A percentile compares a stretch with the other conserved stretches of the same genome.
These are phyloP conservation scores for Solanum chaucha DNA, from an alignment of 257 asterid genomes.

Conservation along the genomic window DNA sequence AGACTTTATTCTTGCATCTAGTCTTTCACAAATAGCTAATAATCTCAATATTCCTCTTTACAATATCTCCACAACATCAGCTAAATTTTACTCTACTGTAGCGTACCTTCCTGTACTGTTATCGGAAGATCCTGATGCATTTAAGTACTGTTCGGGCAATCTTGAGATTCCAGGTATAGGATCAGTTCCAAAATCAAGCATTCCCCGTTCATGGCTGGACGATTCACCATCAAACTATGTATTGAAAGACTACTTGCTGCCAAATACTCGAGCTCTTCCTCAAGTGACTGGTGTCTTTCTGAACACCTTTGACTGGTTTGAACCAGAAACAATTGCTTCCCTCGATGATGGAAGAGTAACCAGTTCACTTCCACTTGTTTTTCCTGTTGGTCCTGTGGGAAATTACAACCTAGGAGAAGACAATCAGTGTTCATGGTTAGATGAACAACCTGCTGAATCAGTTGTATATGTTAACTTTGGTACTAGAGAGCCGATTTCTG, in stretches of 20 bases:
- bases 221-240: constrained; percentile 17
- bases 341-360: constrained; percentile 5
- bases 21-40: constrained; percentile 9
- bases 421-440: constrained; percentile 18
- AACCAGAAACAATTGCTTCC: constrained; percentile 27
- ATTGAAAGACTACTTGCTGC: constrained; percentile 12
- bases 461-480: constrained; percentile 27
- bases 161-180: constrained; percentile 18
- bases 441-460: constrained; percentile 17
- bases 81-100: constrained; percentile 14
- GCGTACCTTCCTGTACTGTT: constrained; percentile 14
- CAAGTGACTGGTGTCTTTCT: constrained; percentile 24
- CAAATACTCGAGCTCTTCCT: constrained; percentile 25
- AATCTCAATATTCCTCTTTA: constrained; percentile 15
- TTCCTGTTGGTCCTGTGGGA: constrained; percentile 31
- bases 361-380: constrained; percentile 15
- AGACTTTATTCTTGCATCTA: constrained; percentile 16
- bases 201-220: constrained; percentile 24
- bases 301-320: constrained; percentile 27
- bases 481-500: constrained; percentile 17
- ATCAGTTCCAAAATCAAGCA: constrained; percentile 6
- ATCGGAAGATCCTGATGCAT: constrained; percentile 1
- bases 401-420: constrained; percentile 7
- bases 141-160: neutral
- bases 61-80: constrained; percentile 27